phyloP scores from a whole-genome alignment of 2,329 filamentous ascomycete genomes.

The Ceratocystis destructans region DNA sequence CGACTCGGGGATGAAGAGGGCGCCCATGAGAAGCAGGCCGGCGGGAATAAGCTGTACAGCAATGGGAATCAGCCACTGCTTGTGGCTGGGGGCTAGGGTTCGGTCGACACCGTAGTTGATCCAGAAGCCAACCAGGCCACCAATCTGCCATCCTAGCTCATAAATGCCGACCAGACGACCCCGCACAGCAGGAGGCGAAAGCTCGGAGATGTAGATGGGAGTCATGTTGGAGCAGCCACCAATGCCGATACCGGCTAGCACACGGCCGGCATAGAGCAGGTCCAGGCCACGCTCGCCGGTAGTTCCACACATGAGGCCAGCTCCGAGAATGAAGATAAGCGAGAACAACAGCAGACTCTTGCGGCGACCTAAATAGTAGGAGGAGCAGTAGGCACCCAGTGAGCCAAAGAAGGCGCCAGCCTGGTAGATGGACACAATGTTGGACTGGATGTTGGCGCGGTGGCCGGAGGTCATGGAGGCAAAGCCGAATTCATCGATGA shows the following conservation, averaged over 20 bases:
- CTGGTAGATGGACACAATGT: slow-evolving; percentile 67
- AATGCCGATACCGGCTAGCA: slow-evolving; percentile 49
- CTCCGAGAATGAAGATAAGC: slow-evolving; percentile 53
- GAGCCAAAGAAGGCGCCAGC: slow-evolving; percentile 73
- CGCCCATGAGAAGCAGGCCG: slow-evolving; percentile 45
- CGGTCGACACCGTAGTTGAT: slow-evolving; percentile 57
- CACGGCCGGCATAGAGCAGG: slow-evolving; percentile 46
- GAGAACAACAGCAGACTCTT: slow-evolving; percentile 48
- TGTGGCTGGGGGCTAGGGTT: slow-evolving; percentile 53
- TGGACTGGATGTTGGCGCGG: slow-evolving; percentile 51
- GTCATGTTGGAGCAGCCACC: slow-evolving; percentile 51
- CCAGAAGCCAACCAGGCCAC: slow-evolving; percentile 51
- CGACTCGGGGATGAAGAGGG: slow-evolving; percentile 53
- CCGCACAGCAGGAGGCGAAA: slow-evolving; percentile 48
- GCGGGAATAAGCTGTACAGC: slow-evolving; percentile 51
- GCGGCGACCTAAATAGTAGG: slow-evolving; percentile 54
- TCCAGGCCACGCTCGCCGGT: slow-evolving; percentile 54
- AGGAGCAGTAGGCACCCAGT: slow-evolving; percentile 51
- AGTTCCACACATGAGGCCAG: slow-evolving; percentile 35
- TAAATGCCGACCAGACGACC: slow-evolving; percentile 53
- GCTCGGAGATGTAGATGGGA: slow-evolving; percentile 48
- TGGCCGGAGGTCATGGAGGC: slow-evolving; percentile 32
- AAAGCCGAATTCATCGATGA: slow-evolving; percentile 50
- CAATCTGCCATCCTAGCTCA: slow-evolving; percentile 51
- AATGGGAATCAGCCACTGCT: slow-evolving; percentile 56